These are phyloP conservation scores for Trichosporon asahii DNA, from an alignment of 1,284 basidiomycete species.

Conservation along the genomic window DNA sequence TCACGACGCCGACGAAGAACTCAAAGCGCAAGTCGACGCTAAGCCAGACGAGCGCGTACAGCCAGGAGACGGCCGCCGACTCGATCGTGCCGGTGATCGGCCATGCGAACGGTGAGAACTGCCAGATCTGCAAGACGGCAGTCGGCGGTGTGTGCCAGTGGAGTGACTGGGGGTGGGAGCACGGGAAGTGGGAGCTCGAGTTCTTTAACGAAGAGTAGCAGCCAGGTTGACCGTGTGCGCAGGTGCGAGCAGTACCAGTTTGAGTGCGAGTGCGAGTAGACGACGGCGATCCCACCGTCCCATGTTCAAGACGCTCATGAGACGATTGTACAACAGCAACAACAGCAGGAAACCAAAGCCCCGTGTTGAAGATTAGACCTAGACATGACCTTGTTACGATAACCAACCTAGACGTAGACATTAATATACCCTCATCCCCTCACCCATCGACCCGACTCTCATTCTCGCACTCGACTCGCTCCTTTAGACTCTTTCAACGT, in stretches of 20 bases:
- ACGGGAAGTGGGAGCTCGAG: background rate
- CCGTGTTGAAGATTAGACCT: background rate
- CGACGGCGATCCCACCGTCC: background rate
- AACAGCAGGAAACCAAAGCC: background rate
- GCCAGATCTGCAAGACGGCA: slow-evolving; percentile 6
- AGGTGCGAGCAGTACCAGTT: background rate
- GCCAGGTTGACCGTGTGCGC: background rate
- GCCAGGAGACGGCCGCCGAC: background rate
- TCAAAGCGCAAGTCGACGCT: background rate
- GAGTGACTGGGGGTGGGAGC: slow-evolving; percentile 8
- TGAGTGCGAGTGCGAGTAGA: background rate
- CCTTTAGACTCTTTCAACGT: background rate
- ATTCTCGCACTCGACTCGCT: background rate
- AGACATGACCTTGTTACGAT: background rate
- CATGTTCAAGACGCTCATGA: background rate
- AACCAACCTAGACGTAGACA: background rate
- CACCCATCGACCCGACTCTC: background rate
- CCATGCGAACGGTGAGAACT: slow-evolving; percentile 6
- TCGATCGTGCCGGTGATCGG: slow-evolving; percentile 3
- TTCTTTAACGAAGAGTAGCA: background rate
- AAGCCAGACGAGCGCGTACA: background rate
- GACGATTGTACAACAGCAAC: background rate
- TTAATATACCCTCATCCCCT: background rate
- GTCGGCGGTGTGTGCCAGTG: slow-evolving; percentile 5
- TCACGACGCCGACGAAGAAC: background rate